Evolutionary conservation across 768 basidiomycete species (phyloP), one percentile per base, ranked within the genome.

Genomic region (Hericium rajendrae): DNA sequence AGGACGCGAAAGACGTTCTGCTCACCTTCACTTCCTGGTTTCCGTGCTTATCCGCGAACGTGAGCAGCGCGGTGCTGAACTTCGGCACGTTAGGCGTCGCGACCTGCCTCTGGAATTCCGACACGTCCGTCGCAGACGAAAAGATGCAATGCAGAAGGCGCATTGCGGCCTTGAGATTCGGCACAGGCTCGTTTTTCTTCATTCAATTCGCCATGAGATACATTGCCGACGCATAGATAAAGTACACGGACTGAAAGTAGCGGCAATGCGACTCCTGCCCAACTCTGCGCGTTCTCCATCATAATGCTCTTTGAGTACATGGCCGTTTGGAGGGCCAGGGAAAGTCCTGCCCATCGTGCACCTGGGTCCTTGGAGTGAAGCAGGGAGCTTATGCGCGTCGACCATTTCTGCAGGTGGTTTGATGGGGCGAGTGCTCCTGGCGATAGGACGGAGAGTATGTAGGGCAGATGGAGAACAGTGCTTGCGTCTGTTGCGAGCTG

Each of bases 51-150:
- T 86, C 83, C 5, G 76, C 77, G 22, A 89, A 67, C 3, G 72
- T 67, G 32, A 87, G 68, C 38, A 91, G 70, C 3, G 80, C 79
- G 43, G 73, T 62, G 26, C 82, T 82, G 67, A 86, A 83, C 71
- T 90, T 92, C 16, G 84, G 76, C 24, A 91, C 76, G 63, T 83
- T 83, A 2, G 91, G 90, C 4, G 76, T 74, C 38, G 79, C 80
- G 3, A 91, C 73, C 69, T 92, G 90, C 66, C 91, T 76, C 66
- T 91, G 88, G 69, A 91, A 92, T 69, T 92, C 91, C 32, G 83
- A 74, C n/a, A 80, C 73, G 66, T 82, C 79, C 22, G 71, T 71
- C 2, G 84, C 81, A 54, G 72, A 73, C 26, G 76, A 78, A 65
- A 91, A 86, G 4, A 93, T 76, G 20, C 76, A 70, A 43, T 78